Evolutionary conservation across 805 yeast genomes (phyloP).

Genomic region (Zygosaccharomyces gambellarensis): DNA sequence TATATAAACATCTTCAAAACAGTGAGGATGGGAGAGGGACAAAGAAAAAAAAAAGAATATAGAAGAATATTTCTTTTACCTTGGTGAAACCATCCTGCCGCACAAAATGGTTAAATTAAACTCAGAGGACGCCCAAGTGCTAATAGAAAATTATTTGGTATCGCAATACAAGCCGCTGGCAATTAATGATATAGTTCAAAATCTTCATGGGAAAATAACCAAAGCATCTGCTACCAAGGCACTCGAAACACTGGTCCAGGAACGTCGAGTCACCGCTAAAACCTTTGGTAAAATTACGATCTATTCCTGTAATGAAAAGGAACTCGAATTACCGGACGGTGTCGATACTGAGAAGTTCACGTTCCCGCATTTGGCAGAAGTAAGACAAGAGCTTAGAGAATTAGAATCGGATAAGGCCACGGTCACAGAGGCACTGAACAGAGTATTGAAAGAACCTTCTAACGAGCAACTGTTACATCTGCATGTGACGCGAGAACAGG

Average conservation of each 20-base stretch:
- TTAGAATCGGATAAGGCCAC: constrained; percentile 18
- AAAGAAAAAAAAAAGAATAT: too few relatives aligned
- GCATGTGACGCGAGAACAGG: constrained; percentile 7
- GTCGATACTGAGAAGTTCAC: constrained; percentile 10
- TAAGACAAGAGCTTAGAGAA: constrained; percentile 24
- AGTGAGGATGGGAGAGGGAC: too few relatives aligned
- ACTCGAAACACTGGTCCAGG: constrained; percentile 35
- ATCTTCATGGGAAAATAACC: constrained; percentile 39
- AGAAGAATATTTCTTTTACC: too few relatives aligned
- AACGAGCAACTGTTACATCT: constrained; percentile 13
- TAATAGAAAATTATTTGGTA: constrained; percentile 38
- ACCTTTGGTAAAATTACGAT: constrained; percentile 42
- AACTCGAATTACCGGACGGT: constrained; percentile 12
- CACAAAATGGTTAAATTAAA: constrained; percentile 1
- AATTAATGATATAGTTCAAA: constrained; percentile 42
- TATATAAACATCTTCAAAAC: too few relatives aligned
- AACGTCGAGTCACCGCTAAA: constrained; percentile 37
- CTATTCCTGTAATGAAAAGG: constrained; percentile 40
- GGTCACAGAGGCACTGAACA: constrained; percentile 9
- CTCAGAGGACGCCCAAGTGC: constrained; percentile 29
- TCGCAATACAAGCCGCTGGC: constrained; percentile 47
- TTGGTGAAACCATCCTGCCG: too few relatives aligned
- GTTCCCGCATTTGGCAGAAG: constrained; percentile 19
- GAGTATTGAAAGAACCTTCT: constrained; percentile 15
- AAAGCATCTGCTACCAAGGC: constrained; percentile 38